Evolutionary conservation across 345 rosid genomes (phyloP).

Genomic region (Draba incana): DNA sequence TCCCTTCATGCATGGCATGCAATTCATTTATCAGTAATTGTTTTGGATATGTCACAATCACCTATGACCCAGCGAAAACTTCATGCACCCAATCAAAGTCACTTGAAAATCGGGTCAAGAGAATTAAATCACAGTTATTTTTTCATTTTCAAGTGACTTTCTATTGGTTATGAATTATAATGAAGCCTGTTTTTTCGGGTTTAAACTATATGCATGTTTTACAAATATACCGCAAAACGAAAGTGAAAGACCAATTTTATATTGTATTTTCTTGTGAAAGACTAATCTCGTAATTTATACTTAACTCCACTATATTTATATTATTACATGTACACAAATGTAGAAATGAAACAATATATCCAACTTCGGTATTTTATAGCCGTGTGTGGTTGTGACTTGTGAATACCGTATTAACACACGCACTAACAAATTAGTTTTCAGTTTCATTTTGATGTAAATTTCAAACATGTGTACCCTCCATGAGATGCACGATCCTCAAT

Average conservation of each 20-base stretch:
- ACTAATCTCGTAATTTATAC: too few relatives aligned
- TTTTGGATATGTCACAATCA: not conserved
- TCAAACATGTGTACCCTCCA: not conserved
- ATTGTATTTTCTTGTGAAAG: too few relatives aligned
- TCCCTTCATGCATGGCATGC: constrained; percentile 52
- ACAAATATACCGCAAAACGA: too few relatives aligned
- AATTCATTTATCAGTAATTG: constrained; percentile 1
- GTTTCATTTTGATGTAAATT: not conserved
- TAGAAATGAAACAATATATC: not conserved
- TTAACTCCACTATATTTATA: too few relatives aligned
- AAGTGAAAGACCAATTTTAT: too few relatives aligned
- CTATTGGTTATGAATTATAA: constrained; percentile 2
- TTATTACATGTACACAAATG: too few relatives aligned
- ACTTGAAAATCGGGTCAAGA: not conserved
- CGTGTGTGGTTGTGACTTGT: too few relatives aligned
- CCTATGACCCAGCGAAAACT: not conserved
- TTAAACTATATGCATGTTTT: too few relatives aligned
- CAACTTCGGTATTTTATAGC: too few relatives aligned
- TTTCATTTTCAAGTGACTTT: not conserved
- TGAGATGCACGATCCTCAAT: not conserved
- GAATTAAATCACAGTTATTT: too few relatives aligned
- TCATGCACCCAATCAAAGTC: constrained; percentile 32
- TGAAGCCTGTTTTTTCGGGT: not conserved
- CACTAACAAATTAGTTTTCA: not conserved
- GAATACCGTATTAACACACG: too few relatives aligned